Evolutionary conservation across 2,329 filamentous ascomycete genomes (phyloP).

Genomic region (Penicillium polonicum): DNA sequence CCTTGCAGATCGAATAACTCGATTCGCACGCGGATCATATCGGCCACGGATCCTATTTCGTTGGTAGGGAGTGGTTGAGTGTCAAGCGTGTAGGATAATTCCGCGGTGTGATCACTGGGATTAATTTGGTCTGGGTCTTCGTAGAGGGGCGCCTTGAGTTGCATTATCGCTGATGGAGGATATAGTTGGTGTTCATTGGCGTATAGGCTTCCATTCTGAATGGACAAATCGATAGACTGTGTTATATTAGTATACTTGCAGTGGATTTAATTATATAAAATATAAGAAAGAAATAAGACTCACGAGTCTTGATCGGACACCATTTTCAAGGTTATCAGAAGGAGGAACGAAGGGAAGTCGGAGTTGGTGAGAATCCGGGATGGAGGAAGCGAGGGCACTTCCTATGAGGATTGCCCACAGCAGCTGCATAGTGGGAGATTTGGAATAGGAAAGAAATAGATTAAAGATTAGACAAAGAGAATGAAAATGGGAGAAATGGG

Average conservation of each 20-base stretch:
- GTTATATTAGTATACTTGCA: constrained; percentile 1
- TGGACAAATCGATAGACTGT: constrained; percentile 32
- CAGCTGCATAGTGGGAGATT: constrained; percentile 16
- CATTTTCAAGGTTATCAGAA: neutral
- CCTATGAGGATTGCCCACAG: constrained; percentile 14
- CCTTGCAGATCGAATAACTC: constrained; percentile 28
- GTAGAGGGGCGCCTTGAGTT: constrained; percentile 27
- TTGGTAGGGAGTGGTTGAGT: constrained; percentile 23
- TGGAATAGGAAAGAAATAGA: neutral
- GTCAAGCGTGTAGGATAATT: constrained; percentile 27
- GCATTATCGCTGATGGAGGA: constrained; percentile 29
- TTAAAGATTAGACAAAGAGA: neutral
- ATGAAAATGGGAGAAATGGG: neutral
- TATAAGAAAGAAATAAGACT: neutral
- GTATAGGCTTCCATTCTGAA: constrained; percentile 27
- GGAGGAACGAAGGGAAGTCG: constrained; percentile 23
- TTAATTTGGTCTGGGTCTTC: constrained; percentile 5
- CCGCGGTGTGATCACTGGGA: constrained; percentile 11
- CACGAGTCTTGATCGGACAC: constrained; percentile 18
- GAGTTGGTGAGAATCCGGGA: constrained; percentile 17
- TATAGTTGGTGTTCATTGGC: constrained; percentile 33
- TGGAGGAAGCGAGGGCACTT: constrained; percentile 15
- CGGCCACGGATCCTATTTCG: constrained; percentile 13
- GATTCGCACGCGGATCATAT: constrained; percentile 26
- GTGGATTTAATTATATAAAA: no score